Base-by-base conservation (phyloP, 169 alveolate genomes). In the Eimeria falciformis region DNA sequence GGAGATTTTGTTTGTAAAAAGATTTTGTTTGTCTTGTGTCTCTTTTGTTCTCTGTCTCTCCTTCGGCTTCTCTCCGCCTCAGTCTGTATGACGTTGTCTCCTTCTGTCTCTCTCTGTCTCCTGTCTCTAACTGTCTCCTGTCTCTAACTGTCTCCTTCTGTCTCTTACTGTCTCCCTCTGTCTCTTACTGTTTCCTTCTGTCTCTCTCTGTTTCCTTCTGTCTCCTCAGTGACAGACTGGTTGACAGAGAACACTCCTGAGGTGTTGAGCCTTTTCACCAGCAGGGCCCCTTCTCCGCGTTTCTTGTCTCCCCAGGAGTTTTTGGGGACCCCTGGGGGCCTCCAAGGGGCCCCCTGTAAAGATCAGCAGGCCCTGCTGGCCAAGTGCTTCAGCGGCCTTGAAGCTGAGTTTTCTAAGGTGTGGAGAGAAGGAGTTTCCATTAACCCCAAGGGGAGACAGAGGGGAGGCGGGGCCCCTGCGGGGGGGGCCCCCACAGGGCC, bases 161-260 rank as follows among this genome's bases (percentile, higher is more conserved):
- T 21, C 62, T 12, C 62, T 50, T 50, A 12, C 18, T 50, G 62
- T 50, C 4, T 12, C 75, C n/a, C n/a, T n/a, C n/a, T n/a, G n/a
- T n/a, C n/a, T n/a, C n/a, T n/a, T n/a, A 18, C 9, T n/a, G 11
- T 9, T 25, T 65, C 75, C 1, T 25, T 29, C 23, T 12, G 37
- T n/a, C 75, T 7, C 75, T 25, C 81, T 29, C 21, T 0, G 55
- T 33, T 3, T 69, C 81, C 23, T 7, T 9, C 75, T 69, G 21
- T 69, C 50, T 69, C 46, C 29, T n/a, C 73, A 62, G 73, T 62
- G 73, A 62, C 73, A 2, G 73, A 62, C 73, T 62, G 73, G 73
- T 29, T 62, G 37, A 62, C 81, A 12, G 55, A 23, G 53, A 69
- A 37, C 2, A 0, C 45, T 9, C 9, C 53, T 12, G 81, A 69